Evolutionary conservation across 1,284 basidiomycete species (phyloP).

Genomic region (Ceratorhiza oryzae-sativae): DNA sequence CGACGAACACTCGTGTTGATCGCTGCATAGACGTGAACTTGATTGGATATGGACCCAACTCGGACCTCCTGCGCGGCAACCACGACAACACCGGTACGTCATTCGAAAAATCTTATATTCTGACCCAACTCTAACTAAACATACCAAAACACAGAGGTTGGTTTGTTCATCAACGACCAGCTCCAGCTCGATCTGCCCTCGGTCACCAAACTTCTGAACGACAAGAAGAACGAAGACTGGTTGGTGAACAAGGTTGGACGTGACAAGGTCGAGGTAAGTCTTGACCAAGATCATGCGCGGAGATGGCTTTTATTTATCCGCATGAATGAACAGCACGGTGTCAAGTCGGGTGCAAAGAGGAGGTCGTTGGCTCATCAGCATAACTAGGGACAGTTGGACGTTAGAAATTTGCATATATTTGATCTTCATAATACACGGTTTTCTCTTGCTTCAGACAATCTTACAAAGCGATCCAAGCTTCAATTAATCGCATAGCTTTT

Average conservation of each 20-base stretch:
- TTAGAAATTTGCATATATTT: too few relatives aligned
- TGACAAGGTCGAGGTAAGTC: conserved; percentile 37
- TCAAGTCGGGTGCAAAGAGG: conserved; percentile 17
- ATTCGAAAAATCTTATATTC: neutral
- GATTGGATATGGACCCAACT: conserved; percentile 41
- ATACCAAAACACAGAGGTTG: conserved; percentile 29
- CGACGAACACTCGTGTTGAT: neutral
- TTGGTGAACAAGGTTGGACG: conserved; percentile 39
- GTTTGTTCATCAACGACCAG: conserved; percentile 41
- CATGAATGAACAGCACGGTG: conserved; percentile 1
- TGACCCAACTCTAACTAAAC: neutral
- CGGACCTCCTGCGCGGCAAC: conserved; percentile 39
- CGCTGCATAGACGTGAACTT: conserved; percentile 37
- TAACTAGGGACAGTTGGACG: neutral
- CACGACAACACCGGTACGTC: conserved; percentile 38
- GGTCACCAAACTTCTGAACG: conserved; percentile 40
- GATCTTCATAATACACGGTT: neutral
- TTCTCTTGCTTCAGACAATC: too few relatives aligned
- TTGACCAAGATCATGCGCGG: too few relatives aligned
- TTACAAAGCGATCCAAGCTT: too few relatives aligned
- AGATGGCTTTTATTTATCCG: too few relatives aligned
- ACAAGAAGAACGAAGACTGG: conserved; percentile 37
- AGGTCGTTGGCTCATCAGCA: conserved; percentile 13
- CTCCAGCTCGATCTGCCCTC: conserved; percentile 39
- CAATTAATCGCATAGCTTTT: too few relatives aligned